Base-by-base conservation (phyloP, 495 filamentous ascomycete species). In the Aspergillus homomorphus region DNA sequence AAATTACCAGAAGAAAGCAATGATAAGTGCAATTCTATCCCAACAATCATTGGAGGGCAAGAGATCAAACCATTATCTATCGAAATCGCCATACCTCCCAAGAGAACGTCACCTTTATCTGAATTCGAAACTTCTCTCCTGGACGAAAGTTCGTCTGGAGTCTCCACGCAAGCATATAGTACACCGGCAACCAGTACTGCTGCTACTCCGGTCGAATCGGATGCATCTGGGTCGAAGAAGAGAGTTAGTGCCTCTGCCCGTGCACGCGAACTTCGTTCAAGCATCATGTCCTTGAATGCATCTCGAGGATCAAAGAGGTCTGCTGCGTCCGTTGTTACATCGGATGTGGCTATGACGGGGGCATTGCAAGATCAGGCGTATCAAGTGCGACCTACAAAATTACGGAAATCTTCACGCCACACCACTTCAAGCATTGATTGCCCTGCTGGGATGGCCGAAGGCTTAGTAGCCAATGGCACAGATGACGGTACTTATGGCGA, bases 141-240 rank as follows among this genome's bases (percentile, higher is more conserved):
- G 3, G 21, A 66, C 19, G 74, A 68, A 4, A 67, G 54, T 58
- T 57, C 10, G 48, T 77, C 70, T 24, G 43, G 63, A 46, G 75
- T 80, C 42, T 81, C 80, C 1, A 83, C 78, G 7, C 84, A 79
- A 51, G 86, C 83, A 24, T 86, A 82, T 63, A 85, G 84, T 44
- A 96, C 91, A 4, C 90, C 90, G 9, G 86, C 84, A 20, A 96
- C 91, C 14, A 94, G 89, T 67, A 79, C 83, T 58, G 74, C 77
- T 24, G 80, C 78, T 4, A 89, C 88, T 9, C 84, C 88, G 45
- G 72, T 61, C 8, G 77, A 74, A 55, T 69, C 73, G 3, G 64
- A 74, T 23, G 57, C 44, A 14, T 72, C 69, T 48, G 45, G 66
- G 18, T 23, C 66, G 6, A 68, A 65, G 30, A 64, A 65, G 7